Conservation (phyloP, 176 grass and related monocot genomes). For the Poa annua region DNA sequence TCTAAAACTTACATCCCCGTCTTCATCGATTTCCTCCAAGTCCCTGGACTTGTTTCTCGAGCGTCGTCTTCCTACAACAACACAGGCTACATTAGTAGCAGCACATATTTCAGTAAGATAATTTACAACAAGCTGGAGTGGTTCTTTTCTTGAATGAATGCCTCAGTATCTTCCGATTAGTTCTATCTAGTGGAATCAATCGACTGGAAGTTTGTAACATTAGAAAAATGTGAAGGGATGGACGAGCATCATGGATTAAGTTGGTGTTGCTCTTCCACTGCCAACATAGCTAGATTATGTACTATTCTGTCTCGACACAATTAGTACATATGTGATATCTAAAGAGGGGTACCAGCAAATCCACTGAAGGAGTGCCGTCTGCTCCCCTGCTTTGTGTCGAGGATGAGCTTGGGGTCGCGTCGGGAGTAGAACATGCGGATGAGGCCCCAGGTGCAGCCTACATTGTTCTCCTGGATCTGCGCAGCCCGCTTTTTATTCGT, state of each 20-base stretch:
- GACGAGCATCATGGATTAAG: neutral
- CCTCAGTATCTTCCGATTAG: neutral
- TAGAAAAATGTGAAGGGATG: neutral
- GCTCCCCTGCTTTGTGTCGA: slow-evolving; percentile 65
- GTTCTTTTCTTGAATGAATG: slow-evolving; percentile 6
- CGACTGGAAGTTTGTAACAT: neutral
- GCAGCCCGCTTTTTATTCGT: slow-evolving; percentile 33
- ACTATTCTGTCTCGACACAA: neutral
- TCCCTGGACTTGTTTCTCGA: slow-evolving; percentile 56
- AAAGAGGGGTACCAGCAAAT: slow-evolving; percentile 34
- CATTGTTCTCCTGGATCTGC: slow-evolving; percentile 38
- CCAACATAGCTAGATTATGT: neutral
- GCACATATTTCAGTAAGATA: neutral
- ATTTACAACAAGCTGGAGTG: neutral
- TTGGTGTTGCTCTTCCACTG: neutral
- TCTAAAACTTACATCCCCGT: slow-evolving; percentile 53
- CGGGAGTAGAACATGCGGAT: slow-evolving; percentile 77
- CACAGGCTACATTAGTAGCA: slow-evolving; percentile 15
- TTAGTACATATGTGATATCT: neutral
- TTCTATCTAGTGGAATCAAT: neutral
- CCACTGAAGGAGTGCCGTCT: slow-evolving; percentile 38
- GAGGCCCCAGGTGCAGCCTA: slow-evolving; percentile 77
- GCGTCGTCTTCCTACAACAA: slow-evolving; percentile 55
- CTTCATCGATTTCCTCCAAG: slow-evolving; percentile 54
- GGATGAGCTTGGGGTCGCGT: slow-evolving; percentile 62